phyloP scores from a whole-genome alignment of 345 rosid species.

The Melastoma malabathricum region DNA sequence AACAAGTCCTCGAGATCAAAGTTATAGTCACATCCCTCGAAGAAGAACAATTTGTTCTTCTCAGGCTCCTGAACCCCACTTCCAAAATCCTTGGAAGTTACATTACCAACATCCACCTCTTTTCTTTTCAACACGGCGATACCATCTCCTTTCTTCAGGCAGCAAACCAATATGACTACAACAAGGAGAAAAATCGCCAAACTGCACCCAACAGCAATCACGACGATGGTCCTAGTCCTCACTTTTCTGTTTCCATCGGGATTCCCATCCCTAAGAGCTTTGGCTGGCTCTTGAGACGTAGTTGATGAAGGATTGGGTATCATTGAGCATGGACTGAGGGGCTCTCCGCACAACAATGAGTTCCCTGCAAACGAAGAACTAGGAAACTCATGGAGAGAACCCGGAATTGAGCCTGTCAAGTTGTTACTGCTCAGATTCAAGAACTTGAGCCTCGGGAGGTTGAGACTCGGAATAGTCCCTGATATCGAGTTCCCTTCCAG shows the following conservation, averaged over 20 bases:
- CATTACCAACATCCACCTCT: constrained; percentile 19
- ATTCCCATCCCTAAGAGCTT: constrained; percentile 11
- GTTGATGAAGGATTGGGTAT: constrained; percentile 17
- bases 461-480: constrained; percentile 33
- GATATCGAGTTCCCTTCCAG: constrained; percentile 45
- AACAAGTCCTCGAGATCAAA: constrained; percentile 76
- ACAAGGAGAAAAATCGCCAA: constrained; percentile 26
- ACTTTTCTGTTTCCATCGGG: constrained; percentile 18
- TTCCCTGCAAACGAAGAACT: constrained; percentile 44
- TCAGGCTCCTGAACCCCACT: constrained; percentile 85
- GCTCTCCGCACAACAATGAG: constrained; percentile 45
- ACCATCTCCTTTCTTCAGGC: constrained; percentile 25
- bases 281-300: constrained; percentile 16
- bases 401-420: constrained; percentile 55
- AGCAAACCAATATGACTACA: constrained; percentile 20
- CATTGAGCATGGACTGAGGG: constrained; percentile 29
- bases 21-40: constrained; percentile 41
- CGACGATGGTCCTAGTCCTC: constrained; percentile 26
- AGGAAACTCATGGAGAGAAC: constrained; percentile 30
- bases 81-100: constrained; percentile 52
- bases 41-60: constrained; percentile 70
- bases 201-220: constrained; percentile 32
- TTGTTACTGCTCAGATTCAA: constrained; percentile 52
- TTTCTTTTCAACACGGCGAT: constrained; percentile 19
- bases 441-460: constrained; percentile 32